Evolutionary conservation across 495 filamentous ascomycete species (phyloP).

Genomic region (Xanthoparmelia taractica): DNA sequence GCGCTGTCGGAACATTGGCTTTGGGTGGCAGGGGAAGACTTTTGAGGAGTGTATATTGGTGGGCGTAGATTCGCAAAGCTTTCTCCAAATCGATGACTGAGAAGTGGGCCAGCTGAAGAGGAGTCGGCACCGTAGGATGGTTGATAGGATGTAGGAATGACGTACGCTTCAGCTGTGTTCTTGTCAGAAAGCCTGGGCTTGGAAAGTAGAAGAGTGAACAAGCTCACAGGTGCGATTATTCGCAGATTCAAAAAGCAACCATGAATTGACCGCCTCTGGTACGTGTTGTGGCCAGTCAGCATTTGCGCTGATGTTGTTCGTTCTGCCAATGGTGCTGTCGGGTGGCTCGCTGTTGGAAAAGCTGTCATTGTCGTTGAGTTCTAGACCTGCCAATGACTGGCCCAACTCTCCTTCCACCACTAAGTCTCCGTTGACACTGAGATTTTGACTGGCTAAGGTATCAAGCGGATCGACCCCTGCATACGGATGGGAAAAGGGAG

Average conservation of each 20-base stretch:
- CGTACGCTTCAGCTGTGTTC: background rate
- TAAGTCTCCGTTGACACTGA: background rate
- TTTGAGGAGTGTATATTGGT: background rate
- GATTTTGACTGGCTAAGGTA: background rate
- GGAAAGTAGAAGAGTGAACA: too few relatives aligned
- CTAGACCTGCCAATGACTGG: background rate
- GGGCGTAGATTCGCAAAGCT: background rate
- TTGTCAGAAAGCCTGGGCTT: background rate
- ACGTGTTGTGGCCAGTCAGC: background rate
- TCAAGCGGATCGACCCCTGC: background rate
- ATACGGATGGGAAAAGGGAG: background rate
- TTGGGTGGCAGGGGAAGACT: background rate
- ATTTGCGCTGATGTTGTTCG: background rate
- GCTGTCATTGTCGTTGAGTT: background rate
- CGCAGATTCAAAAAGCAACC: background rate
- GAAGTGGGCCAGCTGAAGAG: background rate
- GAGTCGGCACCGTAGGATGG: background rate
- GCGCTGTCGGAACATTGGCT: background rate
- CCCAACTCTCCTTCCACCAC: background rate
- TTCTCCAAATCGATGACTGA: background rate
- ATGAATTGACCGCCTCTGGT: background rate
- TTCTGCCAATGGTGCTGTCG: background rate
- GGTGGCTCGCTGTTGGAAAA: background rate
- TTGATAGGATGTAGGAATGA: background rate
- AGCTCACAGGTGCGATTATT: background rate